Percentiles rank a stretch among this genome's conserved stretches.
Conservation (phyloP, 345 rosid genomes). For the Arabidopsis suecica region DNA sequence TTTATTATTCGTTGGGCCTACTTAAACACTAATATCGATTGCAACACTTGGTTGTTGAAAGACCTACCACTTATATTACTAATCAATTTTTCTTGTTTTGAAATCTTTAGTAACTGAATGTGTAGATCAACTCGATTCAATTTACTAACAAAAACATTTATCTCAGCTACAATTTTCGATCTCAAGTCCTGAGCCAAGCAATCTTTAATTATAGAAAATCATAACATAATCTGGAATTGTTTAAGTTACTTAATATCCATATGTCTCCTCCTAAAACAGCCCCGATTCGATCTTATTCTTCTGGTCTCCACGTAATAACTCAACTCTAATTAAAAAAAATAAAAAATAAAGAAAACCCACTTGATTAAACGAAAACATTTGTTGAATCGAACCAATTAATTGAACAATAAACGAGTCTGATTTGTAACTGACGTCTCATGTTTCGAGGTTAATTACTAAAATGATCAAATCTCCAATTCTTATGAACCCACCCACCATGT, state of each 20-base stretch:
- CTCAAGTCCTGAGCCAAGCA: slow-evolving; percentile 15
- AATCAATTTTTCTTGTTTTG: no score
- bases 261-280: slow-evolving; percentile 24
- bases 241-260: background rate
- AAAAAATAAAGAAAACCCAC: slow-evolving; percentile 20
- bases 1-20: slow-evolving; percentile 10
- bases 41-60: background rate
- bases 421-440: slow-evolving; percentile 30
- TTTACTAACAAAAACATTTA: background rate
- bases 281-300: slow-evolving; percentile 28
- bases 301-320: slow-evolving; percentile 14
- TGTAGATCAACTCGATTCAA: slow-evolving; percentile 2
- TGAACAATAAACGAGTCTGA: slow-evolving; percentile 31
- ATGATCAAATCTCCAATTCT: slow-evolving; percentile 20
- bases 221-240: background rate
- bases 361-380: slow-evolving; percentile 34
- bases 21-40: background rate
- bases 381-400: slow-evolving; percentile 39
- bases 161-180: slow-evolving; percentile 17
- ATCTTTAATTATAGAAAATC: background rate
- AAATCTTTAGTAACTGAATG: background rate
- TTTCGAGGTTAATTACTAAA: slow-evolving; percentile 42
- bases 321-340: background rate
- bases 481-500: slow-evolving; percentile 42
- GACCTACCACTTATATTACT: background rate